Evolutionary conservation across 176 grass and related monocot genomes (phyloP), one percentile per base, ranked within the genome.

Genomic region (Echinochloa phyllopogon): DNA sequence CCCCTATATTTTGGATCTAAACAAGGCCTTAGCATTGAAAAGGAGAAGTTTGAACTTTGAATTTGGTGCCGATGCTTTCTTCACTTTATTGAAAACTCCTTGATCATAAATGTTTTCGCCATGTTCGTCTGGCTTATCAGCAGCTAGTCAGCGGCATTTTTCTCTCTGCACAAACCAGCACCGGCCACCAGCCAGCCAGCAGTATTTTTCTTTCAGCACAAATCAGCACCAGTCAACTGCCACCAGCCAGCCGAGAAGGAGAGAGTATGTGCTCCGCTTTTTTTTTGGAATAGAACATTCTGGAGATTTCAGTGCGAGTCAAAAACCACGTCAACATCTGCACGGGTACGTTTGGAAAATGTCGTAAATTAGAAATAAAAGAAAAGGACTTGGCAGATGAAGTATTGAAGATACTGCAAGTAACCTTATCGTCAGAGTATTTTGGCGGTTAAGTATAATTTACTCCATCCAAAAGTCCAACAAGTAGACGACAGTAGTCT

Each of bases 11-110:
- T n/a, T n/a, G n/a, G n/a, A n/a, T n/a, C n/a, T n/a, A n/a, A n/a
- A n/a, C n/a, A n/a, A n/a, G n/a, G n/a, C n/a, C n/a, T n/a, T n/a
- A 75, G 15, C 27, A 43, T 23, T 20, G 82, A 80, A 75, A 80
- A 69, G 12, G 43, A 76, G 18, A 69, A 52, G 29, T 50, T 80
- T 79, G 14, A 80, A 73, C 8, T 52, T 89, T 79, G 20, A 39
- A 41, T n/a, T 33, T 6, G 36, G 40, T 51, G 48, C 7, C 60
- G 17, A 45, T 21, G n/a, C 17, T 74, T 65, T 23, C 52, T 74
- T 50, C 10, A 40, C 6, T 27, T 23, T 7, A 89, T 37, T 23
- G 76, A 61, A 69, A 76, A 44, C 12, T 69, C 40, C n/a, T n/a
- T n/a, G n/a, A n/a, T n/a, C n/a, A n/a, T n/a, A n/a, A n/a, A n/a